phyloP scores from a whole-genome alignment of 2,329 filamentous ascomycete species.

The Penicillium nordicum region DNA sequence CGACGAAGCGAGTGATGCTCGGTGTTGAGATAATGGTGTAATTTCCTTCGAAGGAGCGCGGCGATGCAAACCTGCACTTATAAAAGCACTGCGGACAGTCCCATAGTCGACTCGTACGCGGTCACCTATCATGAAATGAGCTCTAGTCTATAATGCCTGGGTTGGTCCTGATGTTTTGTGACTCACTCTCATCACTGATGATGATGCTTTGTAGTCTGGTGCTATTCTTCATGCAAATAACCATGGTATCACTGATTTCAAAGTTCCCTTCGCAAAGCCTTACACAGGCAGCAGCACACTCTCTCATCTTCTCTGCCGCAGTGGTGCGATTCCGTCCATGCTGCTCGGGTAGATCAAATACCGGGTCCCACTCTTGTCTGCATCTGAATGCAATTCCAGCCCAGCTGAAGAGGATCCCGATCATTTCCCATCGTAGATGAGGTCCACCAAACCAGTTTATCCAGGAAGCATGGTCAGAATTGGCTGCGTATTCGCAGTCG shows the following conservation, averaged over 20 bases:
- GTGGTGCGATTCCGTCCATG: not conserved
- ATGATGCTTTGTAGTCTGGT: not conserved
- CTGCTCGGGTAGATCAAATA: not conserved
- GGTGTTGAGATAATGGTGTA: not conserved
- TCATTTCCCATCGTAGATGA: slow-evolving; percentile 1
- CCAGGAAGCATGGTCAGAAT: not conserved
- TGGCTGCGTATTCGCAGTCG: not conserved
- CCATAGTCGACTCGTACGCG: not conserved
- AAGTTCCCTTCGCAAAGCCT: not conserved
- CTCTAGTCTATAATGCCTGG: not conserved
- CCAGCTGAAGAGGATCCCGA: not conserved
- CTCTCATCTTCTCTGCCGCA: not conserved
- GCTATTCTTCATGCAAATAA: slow-evolving; percentile 4
- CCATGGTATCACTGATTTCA: not conserved
- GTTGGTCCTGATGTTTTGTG: not conserved
- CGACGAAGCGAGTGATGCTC: not conserved
- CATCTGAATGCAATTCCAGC: not conserved
- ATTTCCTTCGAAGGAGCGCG: not conserved
- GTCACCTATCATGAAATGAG: not conserved
- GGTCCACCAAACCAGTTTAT: not conserved
- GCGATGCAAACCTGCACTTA: not conserved
- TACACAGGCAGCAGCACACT: not conserved
- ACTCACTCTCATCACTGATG: not conserved
- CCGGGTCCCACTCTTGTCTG: not conserved
- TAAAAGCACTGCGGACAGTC: not conserved